phyloP scores from a whole-genome alignment of 2,329 filamentous ascomycete genomes.

The Fusarium bactridioides region DNA sequence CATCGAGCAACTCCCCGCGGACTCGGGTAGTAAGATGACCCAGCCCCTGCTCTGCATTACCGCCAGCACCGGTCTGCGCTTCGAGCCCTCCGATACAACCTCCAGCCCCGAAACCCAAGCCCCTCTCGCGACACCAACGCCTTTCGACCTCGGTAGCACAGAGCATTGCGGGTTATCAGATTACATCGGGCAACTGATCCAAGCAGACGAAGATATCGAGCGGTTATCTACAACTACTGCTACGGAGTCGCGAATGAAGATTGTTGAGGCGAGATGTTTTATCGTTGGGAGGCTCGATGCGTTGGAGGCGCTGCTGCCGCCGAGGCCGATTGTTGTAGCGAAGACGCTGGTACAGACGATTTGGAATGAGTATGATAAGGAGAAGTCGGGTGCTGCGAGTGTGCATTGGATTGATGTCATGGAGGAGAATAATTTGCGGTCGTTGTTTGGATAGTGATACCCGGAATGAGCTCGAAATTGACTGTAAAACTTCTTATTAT shows the following conservation, averaged over 20 bases:
- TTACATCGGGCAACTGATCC: slow-evolving; percentile 15
- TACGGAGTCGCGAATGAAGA: slow-evolving; percentile 7
- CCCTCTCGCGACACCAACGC: background rate
- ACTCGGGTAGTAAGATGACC: slow-evolving; percentile 47
- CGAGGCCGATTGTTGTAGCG: slow-evolving; percentile 22
- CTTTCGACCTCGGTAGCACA: background rate
- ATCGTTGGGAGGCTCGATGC: background rate
- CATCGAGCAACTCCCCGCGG: slow-evolving; percentile 43
- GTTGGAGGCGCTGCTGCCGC: slow-evolving; percentile 19
- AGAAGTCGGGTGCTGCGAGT: background rate
- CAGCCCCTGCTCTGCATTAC: slow-evolving; percentile 48
- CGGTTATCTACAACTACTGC: background rate
- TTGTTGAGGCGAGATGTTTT: slow-evolving; percentile 23
- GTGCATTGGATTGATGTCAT: slow-evolving; percentile 38
- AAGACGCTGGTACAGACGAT: slow-evolving; percentile 24
- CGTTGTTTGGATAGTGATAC: slow-evolving; percentile 28
- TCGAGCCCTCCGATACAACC: background rate
- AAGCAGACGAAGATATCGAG: slow-evolving; percentile 26
- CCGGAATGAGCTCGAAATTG: background rate
- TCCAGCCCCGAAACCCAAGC: background rate
- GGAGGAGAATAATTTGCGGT: slow-evolving; percentile 34
- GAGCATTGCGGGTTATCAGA: slow-evolving; percentile 26
- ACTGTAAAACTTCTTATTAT: background rate
- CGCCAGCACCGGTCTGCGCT: slow-evolving; percentile 45
- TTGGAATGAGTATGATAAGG: slow-evolving; percentile 33